Base-by-base conservation (phyloP, 2,329 filamentous ascomycete species). In the Clarireedia hainanense region DNA sequence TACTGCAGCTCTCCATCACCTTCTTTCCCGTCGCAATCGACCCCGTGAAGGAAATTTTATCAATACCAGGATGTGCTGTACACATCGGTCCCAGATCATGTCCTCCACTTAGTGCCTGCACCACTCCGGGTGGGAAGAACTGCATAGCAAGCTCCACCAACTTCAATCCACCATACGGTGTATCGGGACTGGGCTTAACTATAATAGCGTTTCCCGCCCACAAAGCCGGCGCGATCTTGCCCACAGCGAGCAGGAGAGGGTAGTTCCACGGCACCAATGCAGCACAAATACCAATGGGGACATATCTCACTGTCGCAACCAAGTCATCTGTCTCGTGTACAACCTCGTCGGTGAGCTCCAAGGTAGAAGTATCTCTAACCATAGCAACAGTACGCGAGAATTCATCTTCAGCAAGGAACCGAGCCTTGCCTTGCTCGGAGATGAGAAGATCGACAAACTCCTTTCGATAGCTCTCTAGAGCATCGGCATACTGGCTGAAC, bases 261-360 rank as follows among this genome's bases (percentile, higher is more conserved):
- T 75, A 83, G 65, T 84, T 84, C 80, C 81, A 84, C 1, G 80
- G 80, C 15, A 78, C 76, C 60, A 84, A 82, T 58, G 75, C 80
- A 17, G 72, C 76, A 2, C 74, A 70, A 2, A 78, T 72, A 37
- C 78, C 78, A 49, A 80, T 69, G 0, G 78, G 77, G 17, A 68
- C 67, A 63, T 74, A 14, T 71, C 75, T 54, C 2, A 70, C 71
- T 26, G 49, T 79, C 68, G 49, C 79, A 60, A 30, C 76, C 42
- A 49, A 52, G 3, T 27, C 24, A 14, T 56, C 55, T 6, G n/a
- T 47, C 10, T 60, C 57, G 0, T 51, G 34, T 6, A 56, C 50
- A 4, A 50, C n/a, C 37, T 59, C 55, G 10, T 59, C 59, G 1
- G 4, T n/a, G 4, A 61, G 45, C 24, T 52, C 15, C 17, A 59